Evolutionary conservation across 169 alveolate species (phyloP).

Genomic region (Eimeria mitis): DNA sequence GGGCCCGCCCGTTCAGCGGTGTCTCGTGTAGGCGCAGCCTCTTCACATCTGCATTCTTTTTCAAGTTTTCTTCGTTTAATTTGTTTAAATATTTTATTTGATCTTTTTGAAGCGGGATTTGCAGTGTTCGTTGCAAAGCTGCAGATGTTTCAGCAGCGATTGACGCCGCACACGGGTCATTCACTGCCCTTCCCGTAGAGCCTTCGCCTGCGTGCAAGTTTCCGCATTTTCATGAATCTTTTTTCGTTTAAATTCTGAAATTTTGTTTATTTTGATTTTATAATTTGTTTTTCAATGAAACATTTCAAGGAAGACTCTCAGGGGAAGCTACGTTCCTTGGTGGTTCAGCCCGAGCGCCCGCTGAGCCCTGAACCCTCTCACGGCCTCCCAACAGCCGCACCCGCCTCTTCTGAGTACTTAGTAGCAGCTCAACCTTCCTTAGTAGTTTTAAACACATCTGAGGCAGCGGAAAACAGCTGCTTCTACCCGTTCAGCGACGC

Average conservation of each 20-base stretch:
- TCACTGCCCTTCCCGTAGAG: slow-evolving; percentile 7
- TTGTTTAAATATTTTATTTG: neutral
- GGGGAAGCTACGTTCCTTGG: neutral
- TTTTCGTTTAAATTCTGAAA: neutral
- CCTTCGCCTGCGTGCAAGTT: slow-evolving; percentile 1
- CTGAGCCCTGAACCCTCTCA: neutral
- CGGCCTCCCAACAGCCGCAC: neutral
- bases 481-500: neutral
- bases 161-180: neutral
- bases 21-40: slow-evolving; percentile 18
- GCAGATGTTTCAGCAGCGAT: neutral
- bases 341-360: neutral
- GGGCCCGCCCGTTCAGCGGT: slow-evolving; percentile 11
- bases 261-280: neutral
- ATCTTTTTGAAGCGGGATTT: neutral
- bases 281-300: neutral
- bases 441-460: neutral
- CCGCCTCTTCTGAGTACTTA: neutral
- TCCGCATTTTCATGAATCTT: neutral
- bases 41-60: neutral
- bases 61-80: neutral
- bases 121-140: neutral
- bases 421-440: neutral
- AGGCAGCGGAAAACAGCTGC: neutral
- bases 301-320: neutral